Evolutionary conservation across 805 yeast genomes (phyloP).

Genomic region (Dipodascopsis uninucleata): DNA sequence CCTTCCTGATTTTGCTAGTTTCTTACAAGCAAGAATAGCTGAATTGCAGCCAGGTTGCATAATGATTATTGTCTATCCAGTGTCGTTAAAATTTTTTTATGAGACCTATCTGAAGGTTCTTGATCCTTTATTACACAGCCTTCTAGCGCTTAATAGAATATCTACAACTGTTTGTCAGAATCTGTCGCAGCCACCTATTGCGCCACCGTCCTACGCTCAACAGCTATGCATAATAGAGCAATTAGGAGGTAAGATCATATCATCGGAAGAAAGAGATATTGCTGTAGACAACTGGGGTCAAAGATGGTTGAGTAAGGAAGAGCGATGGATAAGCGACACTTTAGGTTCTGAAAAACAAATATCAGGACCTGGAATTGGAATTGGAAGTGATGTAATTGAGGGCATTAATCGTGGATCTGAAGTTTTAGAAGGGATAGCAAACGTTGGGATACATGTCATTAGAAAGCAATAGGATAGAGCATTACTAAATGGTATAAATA

Average conservation of each 20-base stretch:
- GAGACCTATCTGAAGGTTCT: conserved; percentile 28
- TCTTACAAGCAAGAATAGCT: conserved; percentile 19
- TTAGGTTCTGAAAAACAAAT: conserved; percentile 3
- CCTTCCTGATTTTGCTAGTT: conserved; percentile 24
- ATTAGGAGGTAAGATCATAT: conserved; percentile 20
- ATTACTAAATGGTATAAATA: too few relatives aligned
- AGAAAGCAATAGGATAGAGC: too few relatives aligned
- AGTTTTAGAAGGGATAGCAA: not conserved
- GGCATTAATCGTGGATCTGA: conserved; percentile 1
- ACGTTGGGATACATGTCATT: conserved; percentile 5
- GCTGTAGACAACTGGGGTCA: conserved; percentile 27
- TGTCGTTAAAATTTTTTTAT: conserved; percentile 26
- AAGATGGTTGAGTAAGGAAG: conserved; percentile 29
- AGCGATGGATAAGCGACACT: conserved; percentile 25
- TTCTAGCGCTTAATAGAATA: conserved; percentile 30
- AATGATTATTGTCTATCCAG: conserved; percentile 28
- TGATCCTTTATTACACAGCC: conserved; percentile 29
- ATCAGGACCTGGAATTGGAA: not conserved
- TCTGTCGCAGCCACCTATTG: conserved; percentile 27
- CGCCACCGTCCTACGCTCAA: conserved; percentile 15
- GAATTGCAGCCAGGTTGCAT: conserved; percentile 31
- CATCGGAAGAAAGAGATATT: conserved; percentile 4
- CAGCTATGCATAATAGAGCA: conserved; percentile 16
- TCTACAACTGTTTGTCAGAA: conserved; percentile 29
- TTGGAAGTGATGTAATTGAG: conserved; percentile 7